Conservation (phyloP, 2,329 filamentous ascomycete species). For the Fusarium beomiforme region DNA sequence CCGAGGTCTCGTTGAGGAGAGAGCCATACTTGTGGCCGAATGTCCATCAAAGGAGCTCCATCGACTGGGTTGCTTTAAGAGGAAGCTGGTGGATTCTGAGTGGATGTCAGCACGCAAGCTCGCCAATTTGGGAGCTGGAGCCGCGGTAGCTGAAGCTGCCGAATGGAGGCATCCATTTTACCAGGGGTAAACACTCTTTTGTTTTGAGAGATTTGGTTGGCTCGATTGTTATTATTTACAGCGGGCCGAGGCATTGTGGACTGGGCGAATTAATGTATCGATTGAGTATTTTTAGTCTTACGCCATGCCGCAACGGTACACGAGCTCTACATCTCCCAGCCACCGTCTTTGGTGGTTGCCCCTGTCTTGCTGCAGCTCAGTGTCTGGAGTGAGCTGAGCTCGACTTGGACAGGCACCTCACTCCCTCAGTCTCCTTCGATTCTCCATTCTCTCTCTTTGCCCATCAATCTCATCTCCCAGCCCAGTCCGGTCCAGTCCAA, state of each 20-base stretch:
- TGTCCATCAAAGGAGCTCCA: not conserved
- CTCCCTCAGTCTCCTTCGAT: not conserved
- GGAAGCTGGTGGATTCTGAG: conserved; percentile 19
- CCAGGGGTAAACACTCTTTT: conserved; percentile 31
- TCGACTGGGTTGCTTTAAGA: conserved; percentile 13
- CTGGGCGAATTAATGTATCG: conserved; percentile 8
- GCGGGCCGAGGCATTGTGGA: conserved; percentile 32
- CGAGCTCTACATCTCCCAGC: conserved; percentile 27
- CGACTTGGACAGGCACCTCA: conserved; percentile 18
- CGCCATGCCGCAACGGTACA: not conserved
- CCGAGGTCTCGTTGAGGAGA: not conserved
- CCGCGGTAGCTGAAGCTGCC: conserved; percentile 29
- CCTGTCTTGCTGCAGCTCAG: conserved; percentile 30
- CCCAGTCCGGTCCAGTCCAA: conserved; percentile 3
- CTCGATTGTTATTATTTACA: conserved; percentile 13
- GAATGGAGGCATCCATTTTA: conserved; percentile 21
- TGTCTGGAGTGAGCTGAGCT: conserved; percentile 35
- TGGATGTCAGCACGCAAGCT: conserved; percentile 24
- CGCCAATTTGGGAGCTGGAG: conserved; percentile 28
- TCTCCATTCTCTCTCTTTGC: not conserved
- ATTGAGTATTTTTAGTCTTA: not conserved
- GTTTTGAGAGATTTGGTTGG: conserved; percentile 13
- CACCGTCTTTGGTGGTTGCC: conserved; percentile 23
- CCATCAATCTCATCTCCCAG: conserved; percentile 33
- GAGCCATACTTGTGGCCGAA: not conserved